A percentile compares a stretch with the other conserved stretches of the same genome.
These are phyloP conservation scores for Sindora glabra DNA, from an alignment of 306 rosid species.

Conservation along the genomic window DNA sequence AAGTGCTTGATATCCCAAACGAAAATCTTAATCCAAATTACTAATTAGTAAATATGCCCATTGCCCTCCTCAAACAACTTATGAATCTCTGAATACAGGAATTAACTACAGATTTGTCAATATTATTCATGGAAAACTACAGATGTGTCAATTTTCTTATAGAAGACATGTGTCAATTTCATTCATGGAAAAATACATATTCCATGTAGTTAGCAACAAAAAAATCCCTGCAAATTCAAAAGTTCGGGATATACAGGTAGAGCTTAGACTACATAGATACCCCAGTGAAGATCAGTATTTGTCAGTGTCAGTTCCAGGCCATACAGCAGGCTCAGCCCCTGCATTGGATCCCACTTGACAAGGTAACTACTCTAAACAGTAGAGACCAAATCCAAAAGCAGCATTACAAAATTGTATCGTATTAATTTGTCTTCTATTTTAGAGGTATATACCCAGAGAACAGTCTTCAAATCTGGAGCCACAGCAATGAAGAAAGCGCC, in stretches of 20 bases:
- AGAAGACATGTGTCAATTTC: too few species aligned
- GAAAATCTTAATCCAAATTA: constrained; percentile 13
- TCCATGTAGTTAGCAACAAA: neutral
- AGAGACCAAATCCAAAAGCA: constrained; percentile 4
- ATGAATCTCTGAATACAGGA: neutral
- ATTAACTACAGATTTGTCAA: constrained; percentile 10
- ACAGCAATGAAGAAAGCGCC: neutral
- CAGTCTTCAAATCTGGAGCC: neutral
- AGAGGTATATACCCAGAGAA: neutral
- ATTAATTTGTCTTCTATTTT: neutral
- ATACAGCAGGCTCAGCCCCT: neutral
- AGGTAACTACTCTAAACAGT: neutral
- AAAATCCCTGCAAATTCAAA: constrained; percentile 16
- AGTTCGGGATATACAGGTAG: too few species aligned
- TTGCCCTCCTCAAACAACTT: constrained; percentile 21
- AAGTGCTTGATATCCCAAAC: constrained; percentile 14
- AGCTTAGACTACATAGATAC: constrained; percentile 16
- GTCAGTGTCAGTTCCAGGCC: neutral
- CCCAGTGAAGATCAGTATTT: neutral
- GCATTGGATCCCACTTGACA: neutral
- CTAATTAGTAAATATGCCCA: constrained; percentile 16
- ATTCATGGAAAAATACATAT: too few species aligned
- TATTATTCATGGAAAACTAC: neutral
- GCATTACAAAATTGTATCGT: neutral
- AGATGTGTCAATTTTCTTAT: too few species aligned